phyloP scores from a whole-genome alignment of 768 basidiomycete genomes.

The Suillus plorans region DNA sequence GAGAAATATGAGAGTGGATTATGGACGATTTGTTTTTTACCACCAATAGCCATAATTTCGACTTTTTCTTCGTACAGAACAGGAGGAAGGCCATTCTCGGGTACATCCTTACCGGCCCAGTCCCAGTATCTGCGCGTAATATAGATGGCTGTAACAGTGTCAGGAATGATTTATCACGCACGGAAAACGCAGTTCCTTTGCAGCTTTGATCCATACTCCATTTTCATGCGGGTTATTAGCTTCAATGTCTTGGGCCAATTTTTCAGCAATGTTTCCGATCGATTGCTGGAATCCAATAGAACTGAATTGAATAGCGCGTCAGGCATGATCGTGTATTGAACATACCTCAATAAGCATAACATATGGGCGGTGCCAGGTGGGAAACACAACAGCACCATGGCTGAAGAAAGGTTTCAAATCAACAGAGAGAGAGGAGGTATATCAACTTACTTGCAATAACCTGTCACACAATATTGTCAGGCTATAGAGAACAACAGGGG shows the following conservation, averaged over 20 bases:
- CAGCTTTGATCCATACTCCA: slow-evolving; percentile 19
- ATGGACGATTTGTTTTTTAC: slow-evolving; percentile 10
- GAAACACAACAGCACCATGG: slow-evolving; percentile 21
- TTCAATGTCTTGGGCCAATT: slow-evolving; percentile 26
- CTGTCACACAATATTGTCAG: slow-evolving; percentile 9
- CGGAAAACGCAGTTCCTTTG: slow-evolving; percentile 29
- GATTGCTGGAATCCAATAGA: slow-evolving; percentile 21
- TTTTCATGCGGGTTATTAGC: slow-evolving; percentile 16
- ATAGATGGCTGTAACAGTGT: neutral
- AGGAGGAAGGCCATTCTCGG: slow-evolving; percentile 20
- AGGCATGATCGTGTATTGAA: neutral
- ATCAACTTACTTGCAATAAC: slow-evolving; percentile 27
- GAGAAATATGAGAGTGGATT: slow-evolving; percentile 22
- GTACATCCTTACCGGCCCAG: slow-evolving; percentile 25
- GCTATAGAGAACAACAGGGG: neutral
- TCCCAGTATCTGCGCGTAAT: slow-evolving; percentile 25
- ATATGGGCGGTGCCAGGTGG: slow-evolving; percentile 29
- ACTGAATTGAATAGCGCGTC: neutral
- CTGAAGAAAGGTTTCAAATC: slow-evolving; percentile 8
- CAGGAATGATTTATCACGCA: slow-evolving; percentile 8
- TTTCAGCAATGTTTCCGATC: slow-evolving; percentile 24
- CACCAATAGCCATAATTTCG: slow-evolving; percentile 6
- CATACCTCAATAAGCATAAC: slow-evolving; percentile 27
- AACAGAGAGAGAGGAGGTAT: neutral
- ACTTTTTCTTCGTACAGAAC: slow-evolving; percentile 19